Evolutionary conservation across 768 basidiomycete genomes (phyloP).

Genomic region (Pisolithus tinctorius): DNA sequence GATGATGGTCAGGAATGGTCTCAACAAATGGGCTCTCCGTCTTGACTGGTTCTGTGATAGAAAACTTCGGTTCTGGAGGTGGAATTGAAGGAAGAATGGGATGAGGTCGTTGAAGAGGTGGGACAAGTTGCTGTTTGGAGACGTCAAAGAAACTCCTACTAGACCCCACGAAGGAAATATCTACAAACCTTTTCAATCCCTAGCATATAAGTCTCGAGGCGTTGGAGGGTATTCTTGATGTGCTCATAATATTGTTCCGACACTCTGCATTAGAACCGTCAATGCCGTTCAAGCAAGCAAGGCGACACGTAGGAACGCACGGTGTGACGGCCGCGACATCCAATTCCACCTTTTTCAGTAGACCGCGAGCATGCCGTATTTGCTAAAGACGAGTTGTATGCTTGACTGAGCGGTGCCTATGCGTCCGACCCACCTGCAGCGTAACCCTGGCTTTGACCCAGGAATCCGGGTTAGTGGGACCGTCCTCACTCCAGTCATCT

Average conservation of each 20-base stretch:
- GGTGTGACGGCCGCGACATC: conserved; percentile 38
- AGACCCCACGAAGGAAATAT: background rate
- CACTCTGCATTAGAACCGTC: conserved; percentile 25
- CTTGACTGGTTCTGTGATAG: conserved; percentile 1
- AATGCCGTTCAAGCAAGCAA: background rate
- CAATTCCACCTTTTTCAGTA: conserved; percentile 54
- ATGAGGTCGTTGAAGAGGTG: conserved; percentile 32
- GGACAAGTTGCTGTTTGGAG: conserved; percentile 34
- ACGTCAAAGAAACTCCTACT: background rate
- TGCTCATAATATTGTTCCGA: conserved; percentile 40
- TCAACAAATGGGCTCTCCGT: conserved; percentile 10
- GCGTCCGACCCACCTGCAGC: conserved; percentile 42
- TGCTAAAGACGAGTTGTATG: conserved; percentile 21
- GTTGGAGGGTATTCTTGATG: conserved; percentile 44
- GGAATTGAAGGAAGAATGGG: conserved; percentile 53
- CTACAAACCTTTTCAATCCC: conserved; percentile 45
- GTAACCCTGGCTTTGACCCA: conserved; percentile 54
- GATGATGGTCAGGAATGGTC: conserved; percentile 12
- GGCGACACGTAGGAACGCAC: conserved; percentile 27
- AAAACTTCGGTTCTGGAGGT: conserved; percentile 25
- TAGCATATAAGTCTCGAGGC: conserved; percentile 45
- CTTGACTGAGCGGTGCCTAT: background rate
- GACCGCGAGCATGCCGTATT: conserved; percentile 48
- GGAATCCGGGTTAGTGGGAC: conserved; percentile 19
- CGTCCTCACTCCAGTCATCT: conserved; percentile 29